Percentiles rank a stretch among this genome's conserved stretches.
Evolutionary conservation across 352 stramenopile genomes (phyloP).

Genomic region (Phytophthora cryptogea): DNA sequence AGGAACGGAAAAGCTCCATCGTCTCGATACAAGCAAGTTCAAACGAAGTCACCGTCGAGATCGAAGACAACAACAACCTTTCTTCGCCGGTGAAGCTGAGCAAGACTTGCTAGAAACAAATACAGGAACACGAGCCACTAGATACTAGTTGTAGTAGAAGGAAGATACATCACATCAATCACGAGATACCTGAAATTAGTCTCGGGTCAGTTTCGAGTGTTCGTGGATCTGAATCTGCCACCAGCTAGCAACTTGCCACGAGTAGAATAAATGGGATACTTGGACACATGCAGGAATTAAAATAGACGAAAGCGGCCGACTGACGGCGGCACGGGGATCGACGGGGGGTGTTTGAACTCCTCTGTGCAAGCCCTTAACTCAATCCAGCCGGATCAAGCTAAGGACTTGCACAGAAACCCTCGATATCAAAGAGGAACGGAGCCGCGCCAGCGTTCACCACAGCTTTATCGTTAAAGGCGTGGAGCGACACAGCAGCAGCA

Average conservation of each 20-base stretch:
- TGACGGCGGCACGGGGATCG: constrained; percentile 28
- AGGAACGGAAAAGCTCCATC: not conserved
- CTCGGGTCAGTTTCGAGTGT: constrained; percentile 31
- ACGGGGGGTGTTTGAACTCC: constrained; percentile 31
- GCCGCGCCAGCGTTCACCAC: constrained; percentile 73
- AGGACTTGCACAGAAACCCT: constrained; percentile 90
- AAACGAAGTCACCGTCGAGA: not conserved
- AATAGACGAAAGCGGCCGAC: constrained; percentile 37
- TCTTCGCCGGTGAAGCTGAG: not conserved
- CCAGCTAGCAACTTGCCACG: constrained; percentile 2
- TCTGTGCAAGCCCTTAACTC: constrained; percentile 62
- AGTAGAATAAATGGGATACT: constrained; percentile 30
- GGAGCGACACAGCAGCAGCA: constrained; percentile 77
- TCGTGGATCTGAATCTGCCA: constrained; percentile 24
- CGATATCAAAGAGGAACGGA: constrained; percentile 83
- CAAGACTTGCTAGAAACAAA: too few relatives aligned
- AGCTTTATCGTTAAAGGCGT: constrained; percentile 72
- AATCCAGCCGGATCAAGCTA: constrained; percentile 35
- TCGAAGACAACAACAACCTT: not conserved
- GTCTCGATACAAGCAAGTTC: constrained; percentile 7
- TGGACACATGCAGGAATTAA: constrained; percentile 20
- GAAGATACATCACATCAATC: constrained; percentile 16
- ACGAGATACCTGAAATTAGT: constrained; percentile 30
- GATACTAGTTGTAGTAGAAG: too few relatives aligned
- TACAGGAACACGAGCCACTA: too few relatives aligned